phyloP scores from a whole-genome alignment of 2,329 filamentous ascomycete species.

The Monilinia polystroma region DNA sequence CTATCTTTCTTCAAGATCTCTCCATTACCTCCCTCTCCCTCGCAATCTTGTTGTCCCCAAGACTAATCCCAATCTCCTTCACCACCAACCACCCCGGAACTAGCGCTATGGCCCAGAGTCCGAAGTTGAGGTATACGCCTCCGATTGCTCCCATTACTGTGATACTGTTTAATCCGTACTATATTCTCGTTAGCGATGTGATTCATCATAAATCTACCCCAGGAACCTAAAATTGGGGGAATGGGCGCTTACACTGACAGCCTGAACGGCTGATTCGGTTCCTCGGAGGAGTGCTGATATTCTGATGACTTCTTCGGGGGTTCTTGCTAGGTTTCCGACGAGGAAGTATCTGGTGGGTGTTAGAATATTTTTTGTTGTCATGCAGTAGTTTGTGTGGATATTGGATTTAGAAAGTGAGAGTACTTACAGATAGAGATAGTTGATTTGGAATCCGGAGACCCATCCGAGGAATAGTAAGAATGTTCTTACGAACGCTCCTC shows the following conservation, averaged over 20 bases:
- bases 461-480: slow-evolving; percentile 69
- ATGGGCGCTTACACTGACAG: slow-evolving; percentile 53
- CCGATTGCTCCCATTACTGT: slow-evolving; percentile 63
- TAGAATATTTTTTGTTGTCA: not conserved
- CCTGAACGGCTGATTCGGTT: slow-evolving; percentile 71
- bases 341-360: slow-evolving; percentile 59
- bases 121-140: slow-evolving; percentile 69
- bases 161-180: slow-evolving; percentile 65
- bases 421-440: slow-evolving; percentile 67
- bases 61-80: slow-evolving; percentile 34
- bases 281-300: slow-evolving; percentile 67
- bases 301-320: slow-evolving; percentile 63
- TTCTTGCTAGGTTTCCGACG: slow-evolving; percentile 61
- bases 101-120: slow-evolving; percentile 63
- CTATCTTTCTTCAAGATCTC: not conserved
- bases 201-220: not conserved
- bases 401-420: rapidly evolving
- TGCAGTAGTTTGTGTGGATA: not conserved
- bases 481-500: slow-evolving; percentile 59
- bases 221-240: not conserved
- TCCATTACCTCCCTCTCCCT: slow-evolving; percentile 26
- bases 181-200: not conserved
- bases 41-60: slow-evolving; percentile 34
- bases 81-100: slow-evolving; percentile 67
- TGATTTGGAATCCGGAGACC: slow-evolving; percentile 66